Percentiles rank a stretch among this genome's conserved stretches.
Conservation (phyloP, 768 basidiomycete species). For the Leucocoprinus birnbaumii region DNA sequence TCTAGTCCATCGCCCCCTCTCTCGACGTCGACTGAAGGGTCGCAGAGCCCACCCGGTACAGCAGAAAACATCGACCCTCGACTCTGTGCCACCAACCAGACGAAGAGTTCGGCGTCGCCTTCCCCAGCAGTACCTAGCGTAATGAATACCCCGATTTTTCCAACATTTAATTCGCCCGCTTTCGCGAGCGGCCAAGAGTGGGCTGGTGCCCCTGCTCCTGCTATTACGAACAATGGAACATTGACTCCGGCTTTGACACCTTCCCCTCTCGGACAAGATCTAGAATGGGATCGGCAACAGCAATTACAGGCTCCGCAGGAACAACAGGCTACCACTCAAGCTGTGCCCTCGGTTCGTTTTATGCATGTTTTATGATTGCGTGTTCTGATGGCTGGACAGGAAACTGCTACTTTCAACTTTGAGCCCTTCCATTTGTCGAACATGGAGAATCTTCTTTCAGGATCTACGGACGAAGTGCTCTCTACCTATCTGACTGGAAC, state of each 20-base stretch:
- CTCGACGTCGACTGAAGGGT: neutral
- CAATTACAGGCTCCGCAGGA: neutral
- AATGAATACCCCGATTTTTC: neutral
- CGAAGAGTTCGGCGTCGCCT: neutral
- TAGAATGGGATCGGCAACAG: neutral
- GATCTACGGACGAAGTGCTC: conserved; percentile 20
- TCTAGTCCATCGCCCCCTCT: conserved; percentile 4
- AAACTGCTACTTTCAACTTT: conserved; percentile 20
- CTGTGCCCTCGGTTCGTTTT: neutral
- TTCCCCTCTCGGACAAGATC: conserved; percentile 1
- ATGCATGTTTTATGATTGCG: neutral
- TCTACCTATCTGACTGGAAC: conserved; percentile 28
- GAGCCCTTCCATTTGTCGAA: conserved; percentile 12
- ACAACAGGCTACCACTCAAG: neutral
- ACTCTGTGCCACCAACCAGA: conserved; percentile 6
- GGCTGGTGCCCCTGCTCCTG: neutral
- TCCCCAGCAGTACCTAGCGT: neutral
- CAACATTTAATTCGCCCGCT: conserved; percentile 5
- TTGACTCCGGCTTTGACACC: conserved; percentile 10
- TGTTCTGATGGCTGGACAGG: conserved; percentile 12
- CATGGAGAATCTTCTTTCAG: conserved; percentile 10
- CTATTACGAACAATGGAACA: neutral
- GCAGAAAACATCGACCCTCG: conserved; percentile 4
- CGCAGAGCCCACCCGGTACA: neutral
- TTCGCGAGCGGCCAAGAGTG: conserved; percentile 11